Conservation (phyloP, 1,139 yeast genomes). For the Nematodospora anomalae region DNA sequence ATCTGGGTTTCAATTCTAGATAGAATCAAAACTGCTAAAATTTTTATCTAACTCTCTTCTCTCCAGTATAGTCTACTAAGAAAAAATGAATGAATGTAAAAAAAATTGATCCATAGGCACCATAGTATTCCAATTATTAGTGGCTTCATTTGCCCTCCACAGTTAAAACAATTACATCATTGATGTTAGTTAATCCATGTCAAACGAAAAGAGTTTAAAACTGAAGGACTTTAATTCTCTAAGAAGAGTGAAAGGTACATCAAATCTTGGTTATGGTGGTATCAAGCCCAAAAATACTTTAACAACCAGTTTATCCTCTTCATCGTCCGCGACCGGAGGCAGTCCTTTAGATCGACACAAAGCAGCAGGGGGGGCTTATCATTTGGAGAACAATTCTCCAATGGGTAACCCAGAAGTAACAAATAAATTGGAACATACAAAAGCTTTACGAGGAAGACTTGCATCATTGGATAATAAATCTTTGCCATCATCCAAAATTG, state of each 20-base stretch:
- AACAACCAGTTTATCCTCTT: not conserved
- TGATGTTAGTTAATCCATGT: not conserved
- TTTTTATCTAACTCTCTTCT: no score
- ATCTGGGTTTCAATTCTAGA: no score
- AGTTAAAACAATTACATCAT: no score
- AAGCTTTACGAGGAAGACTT: slow-evolving; percentile 6
- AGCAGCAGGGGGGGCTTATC: not conserved
- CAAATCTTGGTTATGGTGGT: slow-evolving; percentile 2
- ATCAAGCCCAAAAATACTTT: slow-evolving; percentile 8
- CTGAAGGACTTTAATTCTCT: slow-evolving; percentile 4
- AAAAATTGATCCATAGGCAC: no score
- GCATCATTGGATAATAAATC: slow-evolving; percentile 4
- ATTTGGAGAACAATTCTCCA: slow-evolving; percentile 2
- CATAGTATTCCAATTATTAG: no score
- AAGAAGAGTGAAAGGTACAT: not conserved
- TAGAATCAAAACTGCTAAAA: no score
- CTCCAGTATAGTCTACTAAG: no score
- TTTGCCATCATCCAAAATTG: slow-evolving; percentile 1
- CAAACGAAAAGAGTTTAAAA: slow-evolving; percentile 1
- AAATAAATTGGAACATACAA: slow-evolving; percentile 2
- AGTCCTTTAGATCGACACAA: not conserved
- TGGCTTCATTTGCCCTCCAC: no score
- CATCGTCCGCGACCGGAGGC: not conserved
- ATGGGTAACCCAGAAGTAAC: slow-evolving; percentile 1
- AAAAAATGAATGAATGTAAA: no score